Evolutionary conservation across 2,329 filamentous ascomycete genomes (phyloP), one percentile per base, ranked within the genome.

Genomic region (Xenosphaeropsis pyriputrescens): DNA sequence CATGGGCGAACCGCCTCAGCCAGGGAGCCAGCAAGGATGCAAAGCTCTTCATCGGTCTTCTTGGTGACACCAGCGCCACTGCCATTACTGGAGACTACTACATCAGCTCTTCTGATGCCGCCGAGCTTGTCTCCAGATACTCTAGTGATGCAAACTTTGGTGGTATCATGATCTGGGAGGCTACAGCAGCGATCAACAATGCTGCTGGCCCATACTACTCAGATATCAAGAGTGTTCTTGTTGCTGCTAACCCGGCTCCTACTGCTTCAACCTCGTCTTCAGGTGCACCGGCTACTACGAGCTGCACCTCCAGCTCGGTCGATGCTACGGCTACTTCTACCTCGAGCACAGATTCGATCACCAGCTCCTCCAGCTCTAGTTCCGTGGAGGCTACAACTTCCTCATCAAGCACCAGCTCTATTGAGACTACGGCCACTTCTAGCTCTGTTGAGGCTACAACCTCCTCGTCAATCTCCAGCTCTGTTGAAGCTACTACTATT

Each of bases 131-230:
- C 29, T 18, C 35, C 12, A 41, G 39, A 9, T 51, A 47, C 36
- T 42, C 46, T 15, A 22, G 29, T 3, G 35, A 45, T 11, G 11
- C 39, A n/a, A 39, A 48, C 11, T 55, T 56, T 19, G 54, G 51
- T 36, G 54, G 54, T 43, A 43, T 56, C n/a, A 56, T 55, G 53
- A 18, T 56, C 26, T 55, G 50, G 47, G 53, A 56, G 14, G 51
- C 50, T 11, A 50, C 47, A 6, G 36, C 32, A 32, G 47, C 50
- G 1, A 35, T 45, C 13, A 39, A 45, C 31, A 39, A 45, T 29
- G 14, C 26, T 12, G 33, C 29, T 3, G 13, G 7, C 13, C 29
- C 14, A 29, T 42, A 13, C 34, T 35, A 17, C 16, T 18, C 29
- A 12, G 18, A 37, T 15, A 34, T 42, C 14, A 42, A 42, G 40